These are phyloP conservation scores for Vitellaria paradoxa DNA, from an alignment of 179 eudicot species.

Conservation along the genomic window DNA sequence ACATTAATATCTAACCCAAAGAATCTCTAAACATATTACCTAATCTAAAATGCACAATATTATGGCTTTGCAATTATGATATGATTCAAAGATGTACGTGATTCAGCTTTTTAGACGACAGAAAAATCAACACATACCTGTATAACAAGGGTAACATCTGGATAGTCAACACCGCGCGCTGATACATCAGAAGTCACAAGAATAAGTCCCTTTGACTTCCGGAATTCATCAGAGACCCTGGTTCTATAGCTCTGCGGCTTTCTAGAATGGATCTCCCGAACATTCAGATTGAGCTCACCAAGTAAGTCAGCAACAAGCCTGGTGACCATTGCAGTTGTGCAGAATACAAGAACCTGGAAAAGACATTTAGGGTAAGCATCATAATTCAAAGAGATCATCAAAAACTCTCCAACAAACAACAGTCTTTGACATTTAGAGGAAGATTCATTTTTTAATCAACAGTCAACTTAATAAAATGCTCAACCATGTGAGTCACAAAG, in stretches of 20 bases:
- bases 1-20: too few species aligned
- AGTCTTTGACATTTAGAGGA: slow-evolving; percentile 4
- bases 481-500: neutral
- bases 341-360: slow-evolving; percentile 88
- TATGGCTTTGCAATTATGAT: neutral
- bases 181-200: slow-evolving; percentile 97
- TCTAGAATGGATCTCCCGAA: slow-evolving; percentile 95
- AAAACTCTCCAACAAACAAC: neutral
- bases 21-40: too few species aligned
- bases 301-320: slow-evolving; percentile 82
- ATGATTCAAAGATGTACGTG: neutral
- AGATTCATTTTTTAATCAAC: neutral
- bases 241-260: slow-evolving; percentile 92
- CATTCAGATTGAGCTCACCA: slow-evolving; percentile 77
- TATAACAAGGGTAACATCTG: slow-evolving; percentile 87
- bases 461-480: neutral
- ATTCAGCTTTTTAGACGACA: neutral
- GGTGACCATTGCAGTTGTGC: slow-evolving; percentile 96
- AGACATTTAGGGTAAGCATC: neutral
- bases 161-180: slow-evolving; percentile 98
- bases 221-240: slow-evolving; percentile 84
- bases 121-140: slow-evolving; percentile 42
- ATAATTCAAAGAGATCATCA: neutral
- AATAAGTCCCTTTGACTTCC: slow-evolving; percentile 90
- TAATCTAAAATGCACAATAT: neutral